Base-by-base conservation (phyloP, 164 flowering plant species). In the Malania oleifera region DNA sequence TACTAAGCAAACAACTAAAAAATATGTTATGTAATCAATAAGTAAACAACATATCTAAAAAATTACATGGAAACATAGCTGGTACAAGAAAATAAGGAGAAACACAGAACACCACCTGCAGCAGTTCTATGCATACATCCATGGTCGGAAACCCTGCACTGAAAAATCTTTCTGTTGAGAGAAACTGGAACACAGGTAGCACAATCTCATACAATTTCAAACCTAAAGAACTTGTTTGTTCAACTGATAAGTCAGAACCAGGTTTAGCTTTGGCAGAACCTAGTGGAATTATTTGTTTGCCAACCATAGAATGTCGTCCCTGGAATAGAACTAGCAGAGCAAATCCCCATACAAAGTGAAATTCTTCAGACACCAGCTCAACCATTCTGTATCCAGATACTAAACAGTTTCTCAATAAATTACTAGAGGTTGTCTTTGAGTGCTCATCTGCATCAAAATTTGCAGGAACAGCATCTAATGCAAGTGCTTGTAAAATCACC, bases 311-410 rank as follows among this genome's bases (percentile, higher is more conserved):
- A 57, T 75, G 66, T 49, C 74, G 80, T 48, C 80, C 83, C 65
- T 83, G 86, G 71, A 90, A 93, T 37, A 93, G 69, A 73, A 81
- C 65, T 70, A 93, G 80, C 17, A 93, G 59, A n/a, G 86, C 71
- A 68, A 86, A 80, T 56, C 89, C 89, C 96, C 96, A 93, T 13
- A 90, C 68, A 65, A 90, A 90, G 61, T 65, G 78, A 70, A 73
- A 93, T 23, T 90, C 95, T 57, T 70, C 75, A 6, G 50, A 28
- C 22, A 73, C 76, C 52, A 93, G 69, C 67, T 72, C 70, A 67
- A 88, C 96, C 97, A 90, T 93, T 75, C 71, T 76, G 62, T 83
- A 80, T 62, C 91, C 96, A 68, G 97, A 90, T 64, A 80, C 62
- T 39, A 77, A 72, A 53, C 38, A 46, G 63, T 62, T 69, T 51